These are phyloP conservation scores for Simplicillium aogashimaense DNA, from an alignment of 2,329 filamentous ascomycete species.

Conservation along the genomic window DNA sequence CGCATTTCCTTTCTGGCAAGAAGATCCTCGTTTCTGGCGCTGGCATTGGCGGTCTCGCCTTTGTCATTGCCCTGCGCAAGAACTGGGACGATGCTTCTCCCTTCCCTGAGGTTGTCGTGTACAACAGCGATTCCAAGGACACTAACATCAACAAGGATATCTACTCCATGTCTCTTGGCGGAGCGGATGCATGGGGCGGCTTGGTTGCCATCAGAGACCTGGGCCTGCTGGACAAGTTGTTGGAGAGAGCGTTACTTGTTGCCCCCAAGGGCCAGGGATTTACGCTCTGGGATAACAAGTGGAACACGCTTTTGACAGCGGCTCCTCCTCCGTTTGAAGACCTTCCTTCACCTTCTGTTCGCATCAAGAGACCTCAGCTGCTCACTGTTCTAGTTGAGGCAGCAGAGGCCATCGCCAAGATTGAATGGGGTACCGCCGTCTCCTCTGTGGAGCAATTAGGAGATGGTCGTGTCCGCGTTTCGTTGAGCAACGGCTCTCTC, in stretches of 20 bases:
- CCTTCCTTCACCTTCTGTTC: constrained; percentile 15
- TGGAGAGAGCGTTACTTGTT: constrained; percentile 14
- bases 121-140: constrained; percentile 23
- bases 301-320: constrained; percentile 16
- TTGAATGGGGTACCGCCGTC: constrained; percentile 3
- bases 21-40: constrained; percentile 26
- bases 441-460: not conserved
- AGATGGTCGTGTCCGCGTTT: constrained; percentile 3
- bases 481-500: not conserved
- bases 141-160: constrained; percentile 15
- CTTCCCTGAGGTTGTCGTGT: constrained; percentile 20
- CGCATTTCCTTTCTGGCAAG: constrained; percentile 19
- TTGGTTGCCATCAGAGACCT: constrained; percentile 22
- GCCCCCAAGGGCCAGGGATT: constrained; percentile 13
- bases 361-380: constrained; percentile 19
- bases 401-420: constrained; percentile 6
- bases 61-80: constrained; percentile 23
- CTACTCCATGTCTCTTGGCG: constrained; percentile 22
- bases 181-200: constrained; percentile 16
- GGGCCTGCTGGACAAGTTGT: constrained; percentile 19
- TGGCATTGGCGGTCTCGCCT: constrained; percentile 28
- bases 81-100: constrained; percentile 16
- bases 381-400: constrained; percentile 16
- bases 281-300: constrained; percentile 22
- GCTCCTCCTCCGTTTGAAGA: constrained; percentile 11